Evolutionary conservation across 2,329 filamentous ascomycete species (phyloP), one percentile per base, ranked within the genome.

Genomic region (Sarocladium oryzae): DNA sequence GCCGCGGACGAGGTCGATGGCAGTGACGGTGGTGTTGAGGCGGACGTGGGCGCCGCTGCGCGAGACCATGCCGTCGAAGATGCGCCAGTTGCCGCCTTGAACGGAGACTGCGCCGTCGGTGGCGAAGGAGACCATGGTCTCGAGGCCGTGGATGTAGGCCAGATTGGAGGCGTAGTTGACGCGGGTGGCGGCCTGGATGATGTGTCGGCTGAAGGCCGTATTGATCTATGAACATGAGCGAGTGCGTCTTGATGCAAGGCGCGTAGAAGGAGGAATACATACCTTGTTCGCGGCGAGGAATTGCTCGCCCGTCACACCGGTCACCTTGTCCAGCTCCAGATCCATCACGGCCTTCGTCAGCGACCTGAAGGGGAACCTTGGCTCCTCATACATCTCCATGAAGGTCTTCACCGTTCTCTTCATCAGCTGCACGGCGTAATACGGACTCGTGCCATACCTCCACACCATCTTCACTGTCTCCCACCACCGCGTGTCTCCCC

Each of bases 141-240:
- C 89, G 1, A 99, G 70, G 0, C 89, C 93, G 61, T 97, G 91
- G 45, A 97, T 93, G 32, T 82, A 73, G n/a, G 75, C 79, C 11
- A 97, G 68, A 58, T 97, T 96, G 46, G 91, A 89, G 1, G 88
- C 93, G 68, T 96, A 99, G 67, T 97, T 97, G 56, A 96, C 92
- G 18, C 93, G 79, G 1, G 93, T 96, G 52, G 84, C 87, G 2
- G 92, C 89, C 68, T 97, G 92, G 23, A 97, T 82, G 45, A 99
- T 81, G 49, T 99, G 89, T 13, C 81, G 79, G 0, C 84, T 75
- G 63, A 95, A 97, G 0, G 72, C 64, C 0, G 75, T 70, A 21
- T 78, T 74, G 52, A 96, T 82, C 61, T 82, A 33, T 11, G 4
- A 11, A 11, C 8, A 49, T 21, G 45, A 33, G 9, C 33, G 41